Conservation (phyloP, 108 stramenopile species). For the Epithemia pelagica region DNA sequence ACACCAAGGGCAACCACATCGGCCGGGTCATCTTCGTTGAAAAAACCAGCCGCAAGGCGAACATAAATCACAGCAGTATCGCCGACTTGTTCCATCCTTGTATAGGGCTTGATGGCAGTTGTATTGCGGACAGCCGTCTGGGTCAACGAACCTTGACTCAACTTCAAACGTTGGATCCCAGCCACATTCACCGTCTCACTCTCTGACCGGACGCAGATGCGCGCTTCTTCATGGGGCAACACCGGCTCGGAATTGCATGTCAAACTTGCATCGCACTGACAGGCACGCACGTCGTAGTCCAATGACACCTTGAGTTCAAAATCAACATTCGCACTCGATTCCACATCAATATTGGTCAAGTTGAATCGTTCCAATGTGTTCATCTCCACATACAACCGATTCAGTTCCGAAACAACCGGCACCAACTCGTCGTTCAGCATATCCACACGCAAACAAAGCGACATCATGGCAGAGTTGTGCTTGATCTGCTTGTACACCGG, state of each 20-base stretch:
- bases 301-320: neutral
- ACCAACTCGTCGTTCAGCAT: neutral
- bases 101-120: neutral
- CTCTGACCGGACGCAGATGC: neutral
- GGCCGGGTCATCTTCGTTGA: neutral
- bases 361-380: neutral
- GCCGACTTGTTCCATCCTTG: neutral
- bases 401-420: neutral
- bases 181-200: neutral
- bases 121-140: neutral
- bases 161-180: neutral
- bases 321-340: neutral
- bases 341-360: neutral
- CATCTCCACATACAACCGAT: neutral
- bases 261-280: neutral
- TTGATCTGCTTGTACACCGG: neutral
- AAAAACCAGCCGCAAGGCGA: neutral
- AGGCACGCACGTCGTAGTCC: neutral
- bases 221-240: neutral
- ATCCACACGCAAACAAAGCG: neutral
- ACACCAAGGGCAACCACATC: neutral
- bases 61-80: neutral
- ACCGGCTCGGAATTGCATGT: neutral
- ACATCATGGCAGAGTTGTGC: neutral
- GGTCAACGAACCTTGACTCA: neutral